phyloP scores from a whole-genome alignment of 2,329 filamentous ascomycete genomes.

The Paraphaeosphaeria minitans region DNA sequence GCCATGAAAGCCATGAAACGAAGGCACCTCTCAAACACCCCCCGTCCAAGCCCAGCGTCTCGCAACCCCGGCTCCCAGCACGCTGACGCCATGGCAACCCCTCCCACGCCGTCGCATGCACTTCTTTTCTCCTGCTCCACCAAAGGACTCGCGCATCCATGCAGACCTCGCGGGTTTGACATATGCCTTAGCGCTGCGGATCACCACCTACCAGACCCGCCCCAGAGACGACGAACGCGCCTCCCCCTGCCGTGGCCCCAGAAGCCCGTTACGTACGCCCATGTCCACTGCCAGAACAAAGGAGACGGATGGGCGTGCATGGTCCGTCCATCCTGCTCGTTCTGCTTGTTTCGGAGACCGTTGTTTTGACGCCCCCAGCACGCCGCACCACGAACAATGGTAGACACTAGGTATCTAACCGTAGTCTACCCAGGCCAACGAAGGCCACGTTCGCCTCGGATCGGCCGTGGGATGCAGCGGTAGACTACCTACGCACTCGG shows the following conservation, averaged over 20 bases:
- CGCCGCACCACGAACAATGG: not conserved
- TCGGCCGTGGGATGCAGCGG: not conserved
- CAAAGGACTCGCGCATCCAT: not conserved
- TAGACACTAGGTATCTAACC: too few species aligned
- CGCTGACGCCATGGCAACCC: slow-evolving; percentile 6
- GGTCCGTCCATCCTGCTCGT: not conserved
- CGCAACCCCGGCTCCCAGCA: not conserved
- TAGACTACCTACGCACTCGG: not conserved
- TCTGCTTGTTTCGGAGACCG: not conserved
- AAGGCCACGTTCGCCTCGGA: not conserved
- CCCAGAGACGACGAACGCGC: too few species aligned
- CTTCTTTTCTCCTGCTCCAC: not conserved
- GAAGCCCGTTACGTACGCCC: not conserved
- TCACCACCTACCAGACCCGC: not conserved
- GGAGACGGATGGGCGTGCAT: not conserved
- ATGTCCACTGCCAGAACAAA: not conserved
- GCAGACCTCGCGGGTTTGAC: not conserved
- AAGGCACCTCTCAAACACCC: slow-evolving; percentile 11
- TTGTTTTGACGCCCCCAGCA: not conserved
- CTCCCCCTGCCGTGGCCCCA: too few species aligned
- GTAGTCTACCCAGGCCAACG: too few species aligned
- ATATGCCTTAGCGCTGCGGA: not conserved
- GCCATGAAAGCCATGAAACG: too few species aligned
- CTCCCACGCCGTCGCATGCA: not conserved
- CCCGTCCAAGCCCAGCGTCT: not conserved